Evolutionary conservation across 1,284 basidiomycete genomes (phyloP).

Genomic region (Apiotrichum laibachii): DNA sequence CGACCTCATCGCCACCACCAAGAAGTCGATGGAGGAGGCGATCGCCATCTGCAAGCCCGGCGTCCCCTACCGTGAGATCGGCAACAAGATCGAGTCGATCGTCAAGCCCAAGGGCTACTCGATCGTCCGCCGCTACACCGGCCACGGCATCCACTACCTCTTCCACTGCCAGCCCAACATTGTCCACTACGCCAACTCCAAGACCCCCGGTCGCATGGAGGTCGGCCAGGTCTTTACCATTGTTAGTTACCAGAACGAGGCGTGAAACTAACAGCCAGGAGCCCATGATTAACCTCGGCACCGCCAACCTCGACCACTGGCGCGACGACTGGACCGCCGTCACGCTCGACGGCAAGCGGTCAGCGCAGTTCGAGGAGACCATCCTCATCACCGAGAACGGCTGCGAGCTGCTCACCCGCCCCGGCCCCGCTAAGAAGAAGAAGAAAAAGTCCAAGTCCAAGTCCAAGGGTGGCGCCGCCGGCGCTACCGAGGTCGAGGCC

Average conservation of each 20-base stretch:
- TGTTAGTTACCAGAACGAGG: constrained; percentile 19
- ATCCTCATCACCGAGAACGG: constrained; percentile 86
- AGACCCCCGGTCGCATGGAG: constrained; percentile 53
- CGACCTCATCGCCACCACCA: constrained; percentile 75
- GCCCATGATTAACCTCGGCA: constrained; percentile 84
- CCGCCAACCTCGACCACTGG: constrained; percentile 50
- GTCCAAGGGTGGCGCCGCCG: constrained; percentile 22
- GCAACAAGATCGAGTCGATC: constrained; percentile 66
- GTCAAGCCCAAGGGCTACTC: constrained; percentile 75
- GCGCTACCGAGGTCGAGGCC: constrained; percentile 10
- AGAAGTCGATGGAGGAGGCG: constrained; percentile 76
- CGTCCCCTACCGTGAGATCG: constrained; percentile 64
- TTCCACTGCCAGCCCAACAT: constrained; percentile 52
- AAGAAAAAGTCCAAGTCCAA: constrained; percentile 38
- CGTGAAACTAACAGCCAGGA: constrained; percentile 49
- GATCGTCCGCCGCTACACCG: constrained; percentile 82
- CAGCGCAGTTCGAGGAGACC: constrained; percentile 95
- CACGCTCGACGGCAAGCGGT: constrained; percentile 78
- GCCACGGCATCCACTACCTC: constrained; percentile 82
- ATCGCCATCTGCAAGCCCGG: constrained; percentile 90
- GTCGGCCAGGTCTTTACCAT: constrained; percentile 54
- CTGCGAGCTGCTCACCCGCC: constrained; percentile 77
- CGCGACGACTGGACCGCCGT: constrained; percentile 82
- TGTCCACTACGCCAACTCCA: constrained; percentile 52
- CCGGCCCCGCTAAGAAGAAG: constrained; percentile 40